These are phyloP conservation scores for Jacaranda copaia DNA, from an alignment of 257 asterid species.

Conservation along the genomic window DNA sequence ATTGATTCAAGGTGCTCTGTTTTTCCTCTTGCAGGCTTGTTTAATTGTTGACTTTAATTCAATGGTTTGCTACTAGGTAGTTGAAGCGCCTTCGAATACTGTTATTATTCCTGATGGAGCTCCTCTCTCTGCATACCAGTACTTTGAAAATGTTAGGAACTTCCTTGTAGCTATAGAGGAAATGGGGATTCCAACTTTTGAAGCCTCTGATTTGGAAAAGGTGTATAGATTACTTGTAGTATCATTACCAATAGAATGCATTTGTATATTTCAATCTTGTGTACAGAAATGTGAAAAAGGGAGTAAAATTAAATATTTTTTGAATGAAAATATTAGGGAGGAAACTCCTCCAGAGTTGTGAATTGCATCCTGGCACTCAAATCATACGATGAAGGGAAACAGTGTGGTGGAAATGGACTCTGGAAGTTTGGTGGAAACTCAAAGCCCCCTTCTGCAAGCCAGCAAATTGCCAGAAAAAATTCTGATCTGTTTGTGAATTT, in stretches of 20 bases:
- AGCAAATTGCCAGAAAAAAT: conserved; percentile 56
- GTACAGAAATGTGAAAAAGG: background rate
- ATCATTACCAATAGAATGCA: too few relatives aligned
- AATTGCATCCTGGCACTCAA: conserved; percentile 75
- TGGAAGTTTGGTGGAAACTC: conserved; percentile 68
- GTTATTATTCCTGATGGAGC: conserved; percentile 78
- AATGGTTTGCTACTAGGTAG: conserved; percentile 59
- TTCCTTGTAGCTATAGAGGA: conserved; percentile 75
- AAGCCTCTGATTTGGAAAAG: conserved; percentile 89
- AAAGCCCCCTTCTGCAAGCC: conserved; percentile 54
- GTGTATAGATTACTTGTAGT: conserved; percentile 40
- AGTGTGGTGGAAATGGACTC: conserved; percentile 71
- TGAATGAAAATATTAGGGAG: conserved; percentile 62
- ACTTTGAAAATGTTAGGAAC: conserved; percentile 87
- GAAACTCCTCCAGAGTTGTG: conserved; percentile 76
- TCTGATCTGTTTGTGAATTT: conserved; percentile 66
- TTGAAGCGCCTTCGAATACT: conserved; percentile 71
- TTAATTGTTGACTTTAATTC: conserved; percentile 14
- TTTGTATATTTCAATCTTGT: conserved; percentile 1
- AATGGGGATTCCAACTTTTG: conserved; percentile 87
- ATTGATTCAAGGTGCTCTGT: background rate
- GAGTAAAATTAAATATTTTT: background rate
- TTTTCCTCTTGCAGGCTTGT: background rate
- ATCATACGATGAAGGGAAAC: conserved; percentile 81
- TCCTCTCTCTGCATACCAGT: conserved; percentile 81